Base-by-base conservation (phyloP, 2,329 filamentous ascomycete species). In the Bipolaris bicolor region DNA sequence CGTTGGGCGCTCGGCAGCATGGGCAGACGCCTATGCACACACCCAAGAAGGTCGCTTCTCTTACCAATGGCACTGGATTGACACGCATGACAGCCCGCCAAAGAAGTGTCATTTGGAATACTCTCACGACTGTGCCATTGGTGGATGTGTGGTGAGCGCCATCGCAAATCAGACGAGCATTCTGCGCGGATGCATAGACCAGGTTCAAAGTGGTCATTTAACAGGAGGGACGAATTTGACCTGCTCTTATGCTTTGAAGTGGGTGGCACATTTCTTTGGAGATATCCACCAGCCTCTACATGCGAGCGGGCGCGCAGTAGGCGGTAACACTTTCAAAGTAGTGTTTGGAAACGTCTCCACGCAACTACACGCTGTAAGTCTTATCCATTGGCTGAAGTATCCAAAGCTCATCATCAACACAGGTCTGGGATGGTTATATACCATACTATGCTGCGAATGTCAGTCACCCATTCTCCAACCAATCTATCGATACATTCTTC, bases 61-160 rank as follows among this genome's bases (percentile, higher is more conserved):
- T 10, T 78, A 78, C 53, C 76, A 77, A 49, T 78, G 76, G 76
- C 76, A 78, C 52, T 79, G 75, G 73, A 77, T 79, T 49, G 74
- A 76, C 47, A 66, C 74, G 0, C 67, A 73, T 18, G 76, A 78
- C 53, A 55, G 67, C 41, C 68, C 74, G 1, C 76, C 76, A 1
- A 52, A 67, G 4, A 56, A 54, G 16, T 79, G 77, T 54, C 67
- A 68, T 31, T 60, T 78, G 1, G 64, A 77, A 56, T 79, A 77
- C 53, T 64, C 63, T 5, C 66, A 66, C 20, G 77, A 79, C 50
- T 79, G 77, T 49, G 65, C 71, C 4, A 65, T 68, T 22, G 73
- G 73, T 13, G 77, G 77, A 1, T 79, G 77, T 44, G 73, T 79
- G 34, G 76, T 80, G 15, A 75, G 72, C 15, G 77, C 77, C 11